Conservation (phyloP, 192 early-diverging fungal genomes). For the Chytriomyces sp. region DNA sequence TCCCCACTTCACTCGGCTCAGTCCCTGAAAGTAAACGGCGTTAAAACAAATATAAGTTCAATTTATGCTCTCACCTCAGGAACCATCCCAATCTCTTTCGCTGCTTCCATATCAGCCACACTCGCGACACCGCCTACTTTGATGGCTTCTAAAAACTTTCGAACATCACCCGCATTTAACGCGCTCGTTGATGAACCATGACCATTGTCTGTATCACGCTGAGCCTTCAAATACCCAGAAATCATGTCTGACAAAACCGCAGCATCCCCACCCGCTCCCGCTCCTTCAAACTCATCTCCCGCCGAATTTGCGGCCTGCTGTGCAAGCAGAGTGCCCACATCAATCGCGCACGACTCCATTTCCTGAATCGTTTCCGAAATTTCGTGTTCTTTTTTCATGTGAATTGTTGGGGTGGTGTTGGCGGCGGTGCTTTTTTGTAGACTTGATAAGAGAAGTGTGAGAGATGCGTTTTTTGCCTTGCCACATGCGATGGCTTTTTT, state of each 20-base stretch:
- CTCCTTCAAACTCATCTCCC: too few species aligned
- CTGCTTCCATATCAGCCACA: constrained; percentile 8
- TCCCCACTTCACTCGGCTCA: constrained; percentile 20
- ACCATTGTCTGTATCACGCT: too few species aligned
- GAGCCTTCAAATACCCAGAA: too few species aligned
- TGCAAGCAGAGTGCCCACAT: background rate
- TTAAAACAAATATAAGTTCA: background rate
- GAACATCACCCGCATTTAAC: background rate
- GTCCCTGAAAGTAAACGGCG: background rate
- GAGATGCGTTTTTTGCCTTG: constrained; percentile 11
- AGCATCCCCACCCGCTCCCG: too few species aligned
- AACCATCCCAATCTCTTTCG: constrained; percentile 15
- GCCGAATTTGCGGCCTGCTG: background rate
- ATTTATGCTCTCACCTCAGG: constrained; percentile 17
- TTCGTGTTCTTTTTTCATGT: background rate
- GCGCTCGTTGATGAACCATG: background rate
- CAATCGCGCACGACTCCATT: background rate
- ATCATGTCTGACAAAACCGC: too few species aligned
- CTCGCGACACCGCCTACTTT: constrained; percentile 12
- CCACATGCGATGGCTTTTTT: background rate
- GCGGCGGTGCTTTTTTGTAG: constrained; percentile 6
- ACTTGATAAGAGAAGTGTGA: constrained; percentile 22
- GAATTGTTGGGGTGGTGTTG: background rate
- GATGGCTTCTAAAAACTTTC: constrained; percentile 8
- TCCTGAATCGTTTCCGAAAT: background rate